phyloP scores from a whole-genome alignment of 2,329 filamentous ascomycete species.

The Ceratocystiopsis brevicomis region DNA sequence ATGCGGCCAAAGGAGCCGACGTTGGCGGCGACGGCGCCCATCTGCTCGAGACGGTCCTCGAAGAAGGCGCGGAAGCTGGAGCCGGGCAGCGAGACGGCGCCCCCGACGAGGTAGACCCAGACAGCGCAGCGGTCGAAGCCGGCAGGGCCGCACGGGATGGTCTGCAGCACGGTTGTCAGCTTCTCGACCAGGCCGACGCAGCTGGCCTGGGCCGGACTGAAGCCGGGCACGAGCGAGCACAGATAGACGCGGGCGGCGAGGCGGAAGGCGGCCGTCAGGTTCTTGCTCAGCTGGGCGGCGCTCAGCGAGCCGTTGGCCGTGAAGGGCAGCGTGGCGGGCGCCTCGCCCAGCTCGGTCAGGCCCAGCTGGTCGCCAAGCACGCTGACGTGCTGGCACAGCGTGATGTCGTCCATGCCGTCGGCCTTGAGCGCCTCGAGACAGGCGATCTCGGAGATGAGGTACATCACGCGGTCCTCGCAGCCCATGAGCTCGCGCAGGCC shows the following conservation, averaged over 20 bases:
- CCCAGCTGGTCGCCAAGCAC: slow-evolving; percentile 77
- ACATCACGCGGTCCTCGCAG: slow-evolving; percentile 94
- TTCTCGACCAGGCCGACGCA: slow-evolving; percentile 62
- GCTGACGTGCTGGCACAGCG: slow-evolving; percentile 74
- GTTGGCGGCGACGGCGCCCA: slow-evolving; percentile 52
- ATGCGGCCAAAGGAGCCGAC: slow-evolving; percentile 78
- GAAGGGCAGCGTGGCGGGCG: slow-evolving; percentile 39
- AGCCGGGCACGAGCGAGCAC: slow-evolving; percentile 85
- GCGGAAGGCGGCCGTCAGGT: slow-evolving; percentile 82
- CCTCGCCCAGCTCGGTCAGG: slow-evolving; percentile 50
- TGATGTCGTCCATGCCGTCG: slow-evolving; percentile 67
- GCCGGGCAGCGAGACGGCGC: slow-evolving; percentile 52
- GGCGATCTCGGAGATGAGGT: slow-evolving; percentile 90
- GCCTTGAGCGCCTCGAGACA: slow-evolving; percentile 80
- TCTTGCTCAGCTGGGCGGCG: slow-evolving; percentile 66
- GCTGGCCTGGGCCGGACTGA: slow-evolving; percentile 54
- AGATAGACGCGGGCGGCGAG: slow-evolving; percentile 87
- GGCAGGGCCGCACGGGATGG: slow-evolving; percentile 60
- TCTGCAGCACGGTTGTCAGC: slow-evolving; percentile 56
- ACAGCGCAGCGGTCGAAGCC: slow-evolving; percentile 83
- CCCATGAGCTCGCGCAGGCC: slow-evolving; percentile 90
- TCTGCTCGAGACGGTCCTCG: slow-evolving; percentile 49
- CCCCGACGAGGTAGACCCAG: slow-evolving; percentile 84
- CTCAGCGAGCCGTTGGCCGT: slow-evolving; percentile 56
- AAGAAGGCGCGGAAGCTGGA: slow-evolving; percentile 66